Percentiles rank a stretch among this genome's conserved stretches.
Conservation (phyloP, 2,329 filamentous ascomycete species). For the Exophiala sp. region DNA sequence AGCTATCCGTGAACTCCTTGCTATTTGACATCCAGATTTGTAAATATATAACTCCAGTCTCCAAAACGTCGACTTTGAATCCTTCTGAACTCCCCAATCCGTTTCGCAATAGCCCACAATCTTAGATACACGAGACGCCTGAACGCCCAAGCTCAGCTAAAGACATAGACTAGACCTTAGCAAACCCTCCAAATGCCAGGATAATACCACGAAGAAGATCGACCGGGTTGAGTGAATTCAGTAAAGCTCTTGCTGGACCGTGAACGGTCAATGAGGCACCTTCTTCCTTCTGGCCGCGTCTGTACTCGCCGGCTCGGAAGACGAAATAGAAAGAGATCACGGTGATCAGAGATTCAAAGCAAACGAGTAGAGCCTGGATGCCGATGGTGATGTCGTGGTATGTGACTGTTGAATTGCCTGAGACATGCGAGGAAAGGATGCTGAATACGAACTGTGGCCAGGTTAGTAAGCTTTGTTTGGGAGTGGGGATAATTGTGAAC, state of each 20-base stretch:
- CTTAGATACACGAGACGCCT: not conserved
- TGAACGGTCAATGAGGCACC: not conserved
- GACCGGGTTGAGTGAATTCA: conserved; percentile 14
- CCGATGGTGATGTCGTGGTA: conserved; percentile 68
- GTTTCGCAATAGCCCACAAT: too few relatives aligned
- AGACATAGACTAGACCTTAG: conserved; percentile 34
- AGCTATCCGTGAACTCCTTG: too few relatives aligned
- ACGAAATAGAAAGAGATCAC: conserved; percentile 73
- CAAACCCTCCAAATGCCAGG: conserved; percentile 36
- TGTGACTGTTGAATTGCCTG: conserved; percentile 58
- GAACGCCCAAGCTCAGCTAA: conserved; percentile 32
- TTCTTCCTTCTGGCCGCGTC: not conserved
- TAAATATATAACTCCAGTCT: too few relatives aligned
- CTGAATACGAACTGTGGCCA: conserved; percentile 55
- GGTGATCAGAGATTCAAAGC: conserved; percentile 79
- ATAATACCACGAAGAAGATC: conserved; percentile 27
- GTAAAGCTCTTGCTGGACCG: conserved; percentile 2
- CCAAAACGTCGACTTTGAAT: too few relatives aligned
- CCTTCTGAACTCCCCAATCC: too few relatives aligned
- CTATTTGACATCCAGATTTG: too few relatives aligned
- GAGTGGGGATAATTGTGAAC: conserved; percentile 44
- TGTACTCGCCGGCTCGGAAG: conserved; percentile 55
- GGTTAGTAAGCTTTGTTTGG: not conserved
- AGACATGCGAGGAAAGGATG: conserved; percentile 56
- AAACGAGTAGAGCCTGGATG: conserved; percentile 71